Base-by-base conservation (phyloP, 1,284 basidiomycete genomes). In the Cronartium quercuum region DNA sequence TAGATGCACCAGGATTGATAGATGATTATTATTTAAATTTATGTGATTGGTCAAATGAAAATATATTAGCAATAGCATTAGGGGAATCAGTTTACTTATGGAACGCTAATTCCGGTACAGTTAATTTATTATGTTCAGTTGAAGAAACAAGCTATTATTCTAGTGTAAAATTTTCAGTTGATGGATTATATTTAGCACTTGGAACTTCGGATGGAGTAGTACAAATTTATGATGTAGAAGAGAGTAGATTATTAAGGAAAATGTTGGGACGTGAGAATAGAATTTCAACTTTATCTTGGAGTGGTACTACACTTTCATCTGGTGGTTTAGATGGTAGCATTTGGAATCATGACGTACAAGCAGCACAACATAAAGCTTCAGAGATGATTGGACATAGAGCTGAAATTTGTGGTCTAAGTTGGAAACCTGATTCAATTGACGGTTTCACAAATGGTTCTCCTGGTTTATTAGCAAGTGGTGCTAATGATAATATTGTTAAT, bases 11-110 rank as follows among this genome's bases (percentile, higher is more conserved):
- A 0, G 92, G 91, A 1, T 90, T 97, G 84, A 87, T 91, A 55
- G 93, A 98, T 78, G 96, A 99, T 83, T 98, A 96, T 82, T 98
- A 99, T 82, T 88, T 97, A 79, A 98, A 98, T 82, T 85, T 98
- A 42, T 83, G 98, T 73, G 87, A 90, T 58, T 99, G 95, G 95
- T 91, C 90, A 44, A 86, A 86, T 40, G 87, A 87, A 76, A 98
- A 98, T 82, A 84, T 89, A 41, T 87, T 98, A 3, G 92, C 91
- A 0, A 93, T 97, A 75, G 94, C 91, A 0, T 86, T 97, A 3
- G 90, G 88, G 38, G 87, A 89, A 58, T 85, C 86, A 66, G 90
- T 90, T 0, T 98, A 94, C 82, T 87, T 95, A 68, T 98, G 95
- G 96, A 90, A 89, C 78, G 94, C 94, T 0, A 91, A 95, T 79